These are phyloP conservation scores for Dothiorella sarmentorum DNA, from an alignment of 2,329 filamentous ascomycete genomes.

Conservation along the genomic window DNA sequence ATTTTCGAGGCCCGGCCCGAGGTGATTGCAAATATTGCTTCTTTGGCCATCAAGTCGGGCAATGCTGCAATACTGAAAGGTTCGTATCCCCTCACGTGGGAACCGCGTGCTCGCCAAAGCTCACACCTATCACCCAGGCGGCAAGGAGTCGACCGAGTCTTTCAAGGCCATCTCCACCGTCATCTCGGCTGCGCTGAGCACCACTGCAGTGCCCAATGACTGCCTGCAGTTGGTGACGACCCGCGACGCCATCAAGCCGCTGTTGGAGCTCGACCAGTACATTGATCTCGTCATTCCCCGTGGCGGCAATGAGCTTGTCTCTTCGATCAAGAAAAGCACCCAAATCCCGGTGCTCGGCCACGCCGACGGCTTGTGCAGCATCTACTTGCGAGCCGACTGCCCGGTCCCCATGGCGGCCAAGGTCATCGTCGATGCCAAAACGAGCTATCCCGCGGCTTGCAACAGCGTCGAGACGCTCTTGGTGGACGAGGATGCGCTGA, in stretches of 20 bases:
- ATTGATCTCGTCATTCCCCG: conserved; percentile 96
- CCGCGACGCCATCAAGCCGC: conserved; percentile 80
- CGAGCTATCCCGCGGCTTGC: conserved; percentile 90
- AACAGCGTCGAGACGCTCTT: conserved; percentile 92
- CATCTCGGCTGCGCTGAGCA: conserved; percentile 73
- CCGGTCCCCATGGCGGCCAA: conserved; percentile 67
- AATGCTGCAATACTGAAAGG: conserved; percentile 96
- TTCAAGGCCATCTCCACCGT: conserved; percentile 85
- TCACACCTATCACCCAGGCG: conserved; percentile 56
- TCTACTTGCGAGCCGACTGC: conserved; percentile 79
- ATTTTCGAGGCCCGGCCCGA: conserved; percentile 98
- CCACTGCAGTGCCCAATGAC: conserved; percentile 73
- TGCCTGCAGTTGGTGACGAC: conserved; percentile 94
- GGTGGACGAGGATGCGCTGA: conserved; percentile 69
- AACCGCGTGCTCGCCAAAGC: not conserved
- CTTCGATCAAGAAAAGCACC: conserved; percentile 84
- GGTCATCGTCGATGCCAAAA: conserved; percentile 88
- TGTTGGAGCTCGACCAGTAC: conserved; percentile 79
- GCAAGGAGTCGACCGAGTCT: conserved; percentile 93
- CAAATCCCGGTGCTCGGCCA: conserved; percentile 95
- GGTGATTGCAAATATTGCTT: conserved; percentile 97
- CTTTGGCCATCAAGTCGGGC: conserved; percentile 91
- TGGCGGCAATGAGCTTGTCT: conserved; percentile 84
- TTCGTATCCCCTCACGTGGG: conserved; percentile 24
- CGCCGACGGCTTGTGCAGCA: conserved; percentile 86